phyloP scores from a whole-genome alignment of 1,284 basidiomycete species.

The Rhodotorula sp. region DNA sequence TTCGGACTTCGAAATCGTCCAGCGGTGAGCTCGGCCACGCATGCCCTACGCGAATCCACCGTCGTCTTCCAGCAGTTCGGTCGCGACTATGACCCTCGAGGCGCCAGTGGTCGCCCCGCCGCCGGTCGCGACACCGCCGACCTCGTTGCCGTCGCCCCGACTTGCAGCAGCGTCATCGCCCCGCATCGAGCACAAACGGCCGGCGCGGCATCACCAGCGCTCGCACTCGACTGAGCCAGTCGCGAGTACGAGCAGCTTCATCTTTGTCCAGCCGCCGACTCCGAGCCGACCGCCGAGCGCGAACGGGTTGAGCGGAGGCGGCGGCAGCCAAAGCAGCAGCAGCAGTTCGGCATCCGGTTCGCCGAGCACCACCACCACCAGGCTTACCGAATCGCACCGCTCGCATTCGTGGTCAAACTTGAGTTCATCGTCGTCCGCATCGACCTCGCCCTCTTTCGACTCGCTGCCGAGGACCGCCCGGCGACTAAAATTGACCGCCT shows the following conservation, averaged over 20 bases:
- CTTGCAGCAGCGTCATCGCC: conserved; percentile 1
- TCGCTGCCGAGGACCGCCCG: conserved; percentile 17
- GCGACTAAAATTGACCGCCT: conserved; percentile 18
- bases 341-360: not conserved
- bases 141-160: not conserved
- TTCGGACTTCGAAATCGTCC: not conserved
- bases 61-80: conserved; percentile 13
- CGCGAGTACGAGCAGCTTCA: conserved; percentile 35
- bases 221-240: conserved; percentile 38
- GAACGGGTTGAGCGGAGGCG: too few species aligned
- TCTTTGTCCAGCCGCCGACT: conserved; percentile 38
- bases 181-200: conserved; percentile 22
- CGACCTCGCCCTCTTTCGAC: conserved; percentile 13
- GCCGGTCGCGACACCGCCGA: not conserved
- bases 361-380: not conserved
- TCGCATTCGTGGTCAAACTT: not conserved
- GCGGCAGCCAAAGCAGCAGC: not conserved
- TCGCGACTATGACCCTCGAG: conserved; percentile 18
- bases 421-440: not conserved
- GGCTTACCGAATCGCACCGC: not conserved
- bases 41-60: conserved; percentile 37
- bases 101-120: conserved; percentile 18
- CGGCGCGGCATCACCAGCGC: conserved; percentile 36
- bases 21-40: not conserved
- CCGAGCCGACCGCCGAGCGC: conserved; percentile 6